Evolutionary conservation across 1,139 yeast genomes (phyloP).

Genomic region (Taiozyma sp.): DNA sequence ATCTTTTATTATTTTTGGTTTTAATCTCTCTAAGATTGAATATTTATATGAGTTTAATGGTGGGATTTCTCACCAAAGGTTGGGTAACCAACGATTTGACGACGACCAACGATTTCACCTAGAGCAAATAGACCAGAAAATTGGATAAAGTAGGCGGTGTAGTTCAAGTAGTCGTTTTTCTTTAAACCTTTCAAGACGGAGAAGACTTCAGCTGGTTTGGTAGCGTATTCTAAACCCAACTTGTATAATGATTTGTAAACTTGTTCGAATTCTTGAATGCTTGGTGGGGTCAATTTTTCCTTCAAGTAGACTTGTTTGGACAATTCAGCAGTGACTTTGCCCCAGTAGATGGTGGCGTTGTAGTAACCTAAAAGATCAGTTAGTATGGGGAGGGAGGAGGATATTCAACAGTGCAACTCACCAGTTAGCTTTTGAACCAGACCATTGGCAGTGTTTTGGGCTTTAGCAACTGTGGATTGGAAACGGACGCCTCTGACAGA

Average conservation of each 20-base stretch:
- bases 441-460: constrained; percentile 40
- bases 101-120: constrained; percentile 97
- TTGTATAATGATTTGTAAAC: constrained; percentile 56
- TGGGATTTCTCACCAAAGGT: constrained; percentile 15
- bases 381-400: constrained; percentile 2
- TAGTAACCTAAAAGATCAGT: constrained; percentile 21
- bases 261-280: constrained; percentile 68
- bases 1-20: neutral
- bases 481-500: constrained; percentile 36
- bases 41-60: constrained; percentile 3
- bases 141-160: constrained; percentile 76
- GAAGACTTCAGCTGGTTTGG: constrained; percentile 38
- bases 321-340: constrained; percentile 83
- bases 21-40: neutral
- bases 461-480: constrained; percentile 32
- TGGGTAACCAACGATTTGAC: constrained; percentile 85
- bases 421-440: constrained; percentile 44
- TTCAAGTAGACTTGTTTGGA: constrained; percentile 86
- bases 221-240: constrained; percentile 33
- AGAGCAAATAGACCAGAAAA: constrained; percentile 86
- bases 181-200: constrained; percentile 39
- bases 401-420: constrained; percentile 7
- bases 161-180: constrained; percentile 58
- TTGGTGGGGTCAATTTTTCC: constrained; percentile 93
- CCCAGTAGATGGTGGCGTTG: constrained; percentile 70